These are phyloP conservation scores for Helicostylum pulchrum DNA, from an alignment of 192 early-diverging fungal species.

Conservation along the genomic window DNA sequence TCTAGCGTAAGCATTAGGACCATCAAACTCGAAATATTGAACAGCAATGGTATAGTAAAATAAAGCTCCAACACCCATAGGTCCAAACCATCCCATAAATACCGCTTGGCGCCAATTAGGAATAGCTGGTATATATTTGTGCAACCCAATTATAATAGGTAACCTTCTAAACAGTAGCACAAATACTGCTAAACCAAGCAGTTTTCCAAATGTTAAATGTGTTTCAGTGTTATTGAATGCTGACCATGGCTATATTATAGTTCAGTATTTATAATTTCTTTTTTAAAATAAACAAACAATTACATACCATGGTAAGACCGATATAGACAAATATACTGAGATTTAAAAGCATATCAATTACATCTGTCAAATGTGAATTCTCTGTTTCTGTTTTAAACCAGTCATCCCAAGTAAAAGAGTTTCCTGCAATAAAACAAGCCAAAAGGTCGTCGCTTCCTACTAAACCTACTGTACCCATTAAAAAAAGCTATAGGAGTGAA, in stretches of 20 bases:
- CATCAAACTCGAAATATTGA: conserved; percentile 12
- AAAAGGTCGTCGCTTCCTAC: conserved; percentile 75
- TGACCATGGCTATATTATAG: conserved; percentile 55
- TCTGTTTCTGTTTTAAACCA: conserved; percentile 82
- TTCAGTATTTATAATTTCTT: background rate
- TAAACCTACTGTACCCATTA: conserved; percentile 70
- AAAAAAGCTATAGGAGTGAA: conserved; percentile 33
- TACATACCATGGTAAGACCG: conserved; percentile 58
- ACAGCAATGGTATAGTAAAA: conserved; percentile 41
- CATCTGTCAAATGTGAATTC: conserved; percentile 78
- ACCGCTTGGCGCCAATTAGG: conserved; percentile 66
- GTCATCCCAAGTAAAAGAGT: conserved; percentile 84
- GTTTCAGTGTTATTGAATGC: conserved; percentile 51
- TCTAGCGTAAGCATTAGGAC: conserved; percentile 31
- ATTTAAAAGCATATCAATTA: conserved; percentile 80
- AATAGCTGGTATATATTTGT: conserved; percentile 62
- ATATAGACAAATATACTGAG: conserved; percentile 87
- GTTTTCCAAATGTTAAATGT: conserved; percentile 59
- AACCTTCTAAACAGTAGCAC: conserved; percentile 70
- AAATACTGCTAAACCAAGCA: conserved; percentile 52
- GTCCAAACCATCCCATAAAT: conserved; percentile 90
- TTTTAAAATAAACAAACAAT: background rate
- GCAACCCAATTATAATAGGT: conserved; percentile 58
- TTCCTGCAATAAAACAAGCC: conserved; percentile 76
- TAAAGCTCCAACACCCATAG: conserved; percentile 67